Conservation (phyloP, 1,139 yeast species). For the Protomyces macrosporus region DNA sequence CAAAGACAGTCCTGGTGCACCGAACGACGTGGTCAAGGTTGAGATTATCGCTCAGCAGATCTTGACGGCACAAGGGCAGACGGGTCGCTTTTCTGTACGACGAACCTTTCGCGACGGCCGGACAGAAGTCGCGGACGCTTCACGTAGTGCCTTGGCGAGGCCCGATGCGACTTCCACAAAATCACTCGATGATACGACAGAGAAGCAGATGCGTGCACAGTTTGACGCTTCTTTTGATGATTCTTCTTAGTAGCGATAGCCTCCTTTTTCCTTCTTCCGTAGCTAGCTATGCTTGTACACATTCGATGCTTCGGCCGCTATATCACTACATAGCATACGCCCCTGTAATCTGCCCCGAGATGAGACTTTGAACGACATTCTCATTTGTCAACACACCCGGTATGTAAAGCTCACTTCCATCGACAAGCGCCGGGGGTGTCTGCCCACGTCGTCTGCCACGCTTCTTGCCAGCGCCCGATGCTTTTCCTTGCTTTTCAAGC, state of each 20-base stretch:
- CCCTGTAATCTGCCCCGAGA: conserved; percentile 5
- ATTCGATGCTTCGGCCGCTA: no score
- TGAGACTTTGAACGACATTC: conserved; percentile 22
- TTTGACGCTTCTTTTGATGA: neutral
- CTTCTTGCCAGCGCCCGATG: neutral
- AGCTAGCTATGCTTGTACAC: no score
- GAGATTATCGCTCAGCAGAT: neutral
- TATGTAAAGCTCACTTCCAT: neutral
- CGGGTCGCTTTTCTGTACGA: neutral
- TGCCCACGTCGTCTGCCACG: neutral
- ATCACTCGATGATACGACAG: neutral
- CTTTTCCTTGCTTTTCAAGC: neutral
- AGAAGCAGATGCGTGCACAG: neutral
- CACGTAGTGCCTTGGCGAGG: neutral
- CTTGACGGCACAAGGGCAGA: neutral
- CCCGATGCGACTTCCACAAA: neutral
- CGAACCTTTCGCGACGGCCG: neutral
- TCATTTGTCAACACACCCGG: conserved; percentile 14
- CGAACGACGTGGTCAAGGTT: neutral
- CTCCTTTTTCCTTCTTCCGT: neutral
- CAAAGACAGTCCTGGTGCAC: no score
- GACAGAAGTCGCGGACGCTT: neutral
- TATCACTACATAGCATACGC: no score
- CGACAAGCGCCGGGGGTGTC: neutral
- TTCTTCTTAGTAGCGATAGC: neutral